Percentiles rank a stretch among this genome's conserved stretches.
Evolutionary conservation across 441 rosid genomes (phyloP).

Genomic region (Croton setiger): DNA sequence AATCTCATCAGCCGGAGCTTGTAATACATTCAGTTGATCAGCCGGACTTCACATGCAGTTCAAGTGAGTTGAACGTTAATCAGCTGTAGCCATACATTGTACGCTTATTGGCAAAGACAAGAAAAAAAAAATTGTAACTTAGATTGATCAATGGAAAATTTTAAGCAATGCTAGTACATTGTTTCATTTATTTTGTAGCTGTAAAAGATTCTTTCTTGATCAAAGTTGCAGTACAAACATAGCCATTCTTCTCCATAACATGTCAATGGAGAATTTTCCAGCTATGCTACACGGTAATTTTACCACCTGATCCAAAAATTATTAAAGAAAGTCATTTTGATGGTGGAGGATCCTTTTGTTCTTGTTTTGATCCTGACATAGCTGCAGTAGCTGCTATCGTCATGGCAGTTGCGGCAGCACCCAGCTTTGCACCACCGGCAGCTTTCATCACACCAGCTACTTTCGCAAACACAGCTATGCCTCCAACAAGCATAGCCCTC

Average conservation of each 20-base stretch:
- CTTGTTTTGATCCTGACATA: constrained; percentile 54
- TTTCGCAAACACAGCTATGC: constrained; percentile 81
- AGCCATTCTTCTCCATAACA: constrained; percentile 13
- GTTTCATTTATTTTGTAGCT: constrained; percentile 24
- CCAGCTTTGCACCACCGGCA: constrained; percentile 89
- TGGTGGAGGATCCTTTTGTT: constrained; percentile 44
- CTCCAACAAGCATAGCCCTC: constrained; percentile 84
- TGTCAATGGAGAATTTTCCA: constrained; percentile 9
- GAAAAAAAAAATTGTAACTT: no score
- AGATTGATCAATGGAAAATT: no score
- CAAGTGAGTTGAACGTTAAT: constrained; percentile 33
- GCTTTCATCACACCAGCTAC: constrained; percentile 85
- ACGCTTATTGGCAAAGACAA: no score
- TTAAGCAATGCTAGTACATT: background rate
- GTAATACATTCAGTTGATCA: constrained; percentile 45
- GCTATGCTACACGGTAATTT: constrained; percentile 12
- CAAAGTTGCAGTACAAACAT: constrained; percentile 13
- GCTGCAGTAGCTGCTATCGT: constrained; percentile 81
- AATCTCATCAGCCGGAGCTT: constrained; percentile 51
- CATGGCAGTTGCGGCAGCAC: constrained; percentile 89
- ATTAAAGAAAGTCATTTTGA: constrained; percentile 33
- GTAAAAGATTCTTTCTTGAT: background rate
- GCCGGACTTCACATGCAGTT: constrained; percentile 64
- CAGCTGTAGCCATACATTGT: constrained; percentile 28
- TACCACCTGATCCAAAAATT: background rate